These are phyloP conservation scores for Rhodamnia rubescens DNA, from an alignment of 345 rosid species.

Conservation along the genomic window DNA sequence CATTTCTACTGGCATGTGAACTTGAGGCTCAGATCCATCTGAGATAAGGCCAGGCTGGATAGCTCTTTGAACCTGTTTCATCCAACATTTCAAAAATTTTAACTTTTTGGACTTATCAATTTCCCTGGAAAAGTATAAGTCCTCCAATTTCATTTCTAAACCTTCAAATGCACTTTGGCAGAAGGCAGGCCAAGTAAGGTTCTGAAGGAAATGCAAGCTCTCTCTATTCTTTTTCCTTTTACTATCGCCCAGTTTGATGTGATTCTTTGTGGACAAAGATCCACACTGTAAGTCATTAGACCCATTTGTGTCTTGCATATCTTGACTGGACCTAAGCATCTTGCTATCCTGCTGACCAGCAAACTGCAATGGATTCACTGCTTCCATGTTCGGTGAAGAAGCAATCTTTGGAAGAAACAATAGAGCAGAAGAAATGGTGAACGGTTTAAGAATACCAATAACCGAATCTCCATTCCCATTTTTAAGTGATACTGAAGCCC, in stretches of 20 bases:
- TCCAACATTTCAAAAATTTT: constrained; percentile 89
- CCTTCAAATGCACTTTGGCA: constrained; percentile 37
- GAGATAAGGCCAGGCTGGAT: constrained; percentile 12
- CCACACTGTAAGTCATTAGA: constrained; percentile 8
- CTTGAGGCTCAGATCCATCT: constrained; percentile 12
- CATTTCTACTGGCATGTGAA: constrained; percentile 23
- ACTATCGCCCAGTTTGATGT: constrained; percentile 3
- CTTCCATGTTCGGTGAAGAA: background rate
- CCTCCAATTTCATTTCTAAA: constrained; percentile 46
- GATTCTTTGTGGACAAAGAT: constrained; percentile 3
- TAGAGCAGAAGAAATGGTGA: constrained; percentile 54
- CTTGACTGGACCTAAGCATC: background rate
- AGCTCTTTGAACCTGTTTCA: constrained; percentile 58
- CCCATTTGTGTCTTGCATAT: background rate
- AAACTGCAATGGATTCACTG: constrained; percentile 2
- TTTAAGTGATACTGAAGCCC: constrained; percentile 53
- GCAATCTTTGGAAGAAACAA: constrained; percentile 15
- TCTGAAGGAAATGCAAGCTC: constrained; percentile 19
- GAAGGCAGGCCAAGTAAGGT: constrained; percentile 51
- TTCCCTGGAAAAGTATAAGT: constrained; percentile 37
- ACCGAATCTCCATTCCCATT: constrained; percentile 22
- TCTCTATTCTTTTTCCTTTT: constrained; percentile 30
- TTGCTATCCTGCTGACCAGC: constrained; percentile 2
- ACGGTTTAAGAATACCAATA: constrained; percentile 69
- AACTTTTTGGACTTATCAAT: constrained; percentile 51